A percentile compares a stretch with the other conserved stretches of the same genome.
phyloP scores from a whole-genome alignment of 441 rosid genomes.

The Erysimum pusillum region DNA sequence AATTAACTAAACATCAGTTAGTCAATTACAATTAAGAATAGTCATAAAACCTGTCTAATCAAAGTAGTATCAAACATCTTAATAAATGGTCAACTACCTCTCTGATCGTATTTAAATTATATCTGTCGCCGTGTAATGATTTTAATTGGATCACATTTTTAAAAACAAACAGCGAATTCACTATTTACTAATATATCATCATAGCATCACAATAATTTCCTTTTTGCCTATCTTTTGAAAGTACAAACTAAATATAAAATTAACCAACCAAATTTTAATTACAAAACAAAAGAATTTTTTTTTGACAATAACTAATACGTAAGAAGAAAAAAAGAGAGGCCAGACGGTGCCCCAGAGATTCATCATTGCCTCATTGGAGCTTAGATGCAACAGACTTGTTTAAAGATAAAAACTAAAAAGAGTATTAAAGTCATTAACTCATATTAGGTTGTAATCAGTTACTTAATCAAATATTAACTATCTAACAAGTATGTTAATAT shows the following conservation, averaged over 20 bases:
- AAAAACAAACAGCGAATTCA: background rate
- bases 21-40: slow-evolving; percentile 25
- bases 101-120: slow-evolving; percentile 26
- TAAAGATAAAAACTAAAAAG: background rate
- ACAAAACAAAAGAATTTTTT: background rate
- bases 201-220: background rate
- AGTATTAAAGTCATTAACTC: slow-evolving; percentile 33
- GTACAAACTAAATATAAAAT: background rate
- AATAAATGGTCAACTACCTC: slow-evolving; percentile 39
- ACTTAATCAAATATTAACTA: slow-evolving; percentile 38
- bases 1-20: background rate
- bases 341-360: slow-evolving; percentile 25
- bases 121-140: slow-evolving; percentile 9
- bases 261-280: background rate
- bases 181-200: background rate
- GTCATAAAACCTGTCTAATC: slow-evolving; percentile 41
- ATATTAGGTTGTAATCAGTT: slow-evolving; percentile 41
- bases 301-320: background rate
- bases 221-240: background rate
- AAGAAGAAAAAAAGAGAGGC: slow-evolving; percentile 1
- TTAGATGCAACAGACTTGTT: slow-evolving; percentile 22
- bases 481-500: slow-evolving; percentile 15
- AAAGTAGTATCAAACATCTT: slow-evolving; percentile 25
- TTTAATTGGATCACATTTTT: background rate
- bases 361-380: slow-evolving; percentile 41